Evolutionary conservation across 2,329 filamentous ascomycete species (phyloP), one percentile per base, ranked within the genome.

Genomic region (Arthrobotrys conoides): DNA sequence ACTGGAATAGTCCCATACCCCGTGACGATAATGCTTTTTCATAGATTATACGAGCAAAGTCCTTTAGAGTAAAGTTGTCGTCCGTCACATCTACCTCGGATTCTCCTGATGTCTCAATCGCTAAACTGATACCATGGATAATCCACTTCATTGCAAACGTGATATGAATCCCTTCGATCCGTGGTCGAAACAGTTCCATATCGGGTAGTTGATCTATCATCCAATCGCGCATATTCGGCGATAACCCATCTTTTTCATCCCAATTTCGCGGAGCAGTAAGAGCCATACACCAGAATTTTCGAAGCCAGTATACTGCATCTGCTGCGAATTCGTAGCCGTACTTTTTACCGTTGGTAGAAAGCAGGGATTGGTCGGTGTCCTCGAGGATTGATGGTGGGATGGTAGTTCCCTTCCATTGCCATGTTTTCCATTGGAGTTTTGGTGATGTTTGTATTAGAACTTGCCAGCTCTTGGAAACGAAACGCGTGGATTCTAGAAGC

Each of bases 401-500:
- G 33, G 64, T 48, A 12, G 53, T 46, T 16, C 57, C 48, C 16
- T 65, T 51, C 72, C 72, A 70, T 22, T 53, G 57, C 65, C 48
- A 70, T 24, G 57, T 76, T 36, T 71, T 67, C 66, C 72, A 76
- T 76, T 70, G 27, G 16, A 76, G 49, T 33, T 48, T 46, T 14
- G 65, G 71, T 4, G 65, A 76, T 24, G 22, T 44, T 49, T 69
- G 48, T 51, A 76, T 38, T 3, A 76, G n/a, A 0, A n/a, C n/a
- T 33, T 66, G 18, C 72, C 72, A 70, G 16, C 5, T n/a, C 24
- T 33, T 76, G 3, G 48, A 70, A 12, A 76, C 66, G 14, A 41
- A 53, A 10, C 72, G 57, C 24, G 24, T 48, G 38, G 24, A 30
- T n/a, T 30, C 38, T 30, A 76, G 59, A 18, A 76, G 49, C 41